Conservation (phyloP, 495 filamentous ascomycete species). For the Penicillium bialowiezense region DNA sequence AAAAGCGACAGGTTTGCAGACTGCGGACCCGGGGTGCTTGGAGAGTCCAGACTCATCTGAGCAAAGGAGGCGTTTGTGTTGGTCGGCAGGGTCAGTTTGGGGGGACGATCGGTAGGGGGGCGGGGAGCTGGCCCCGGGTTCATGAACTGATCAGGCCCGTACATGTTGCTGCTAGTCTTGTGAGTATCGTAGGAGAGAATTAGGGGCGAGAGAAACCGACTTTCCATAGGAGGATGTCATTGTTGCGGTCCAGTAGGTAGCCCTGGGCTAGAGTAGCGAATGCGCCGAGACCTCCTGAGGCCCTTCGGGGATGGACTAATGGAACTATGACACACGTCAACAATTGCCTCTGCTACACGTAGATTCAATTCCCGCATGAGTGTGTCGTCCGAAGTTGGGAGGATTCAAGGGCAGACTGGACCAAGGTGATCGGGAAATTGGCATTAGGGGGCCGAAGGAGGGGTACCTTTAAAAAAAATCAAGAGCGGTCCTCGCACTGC, state of each 20-base stretch:
- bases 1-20: slow-evolving; percentile 50
- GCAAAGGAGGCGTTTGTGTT: slow-evolving; percentile 72
- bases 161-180: slow-evolving; percentile 43
- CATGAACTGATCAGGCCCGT: slow-evolving; percentile 79
- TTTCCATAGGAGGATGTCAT: slow-evolving; percentile 38
- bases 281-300: slow-evolving; percentile 30
- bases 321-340: background rate
- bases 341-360: background rate
- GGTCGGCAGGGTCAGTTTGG: slow-evolving; percentile 63
- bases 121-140: slow-evolving; percentile 93
- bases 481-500: slow-evolving; percentile 27
- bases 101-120: slow-evolving; percentile 74
- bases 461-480: slow-evolving; percentile 3
- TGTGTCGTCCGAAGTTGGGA: background rate
- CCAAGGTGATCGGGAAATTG: background rate
- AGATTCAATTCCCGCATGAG: no score
- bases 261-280: slow-evolving; percentile 10
- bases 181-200: background rate
- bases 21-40: slow-evolving; percentile 50
- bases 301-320: slow-evolving; percentile 3
- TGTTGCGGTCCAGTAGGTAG: slow-evolving; percentile 12
- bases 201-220: slow-evolving; percentile 25
- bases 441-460: background rate
- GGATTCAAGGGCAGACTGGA: background rate
- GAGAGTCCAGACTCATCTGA: slow-evolving; percentile 67